These are phyloP conservation scores for Dryas integrifolia DNA, from an alignment of 331 rosid species.

Conservation along the genomic window DNA sequence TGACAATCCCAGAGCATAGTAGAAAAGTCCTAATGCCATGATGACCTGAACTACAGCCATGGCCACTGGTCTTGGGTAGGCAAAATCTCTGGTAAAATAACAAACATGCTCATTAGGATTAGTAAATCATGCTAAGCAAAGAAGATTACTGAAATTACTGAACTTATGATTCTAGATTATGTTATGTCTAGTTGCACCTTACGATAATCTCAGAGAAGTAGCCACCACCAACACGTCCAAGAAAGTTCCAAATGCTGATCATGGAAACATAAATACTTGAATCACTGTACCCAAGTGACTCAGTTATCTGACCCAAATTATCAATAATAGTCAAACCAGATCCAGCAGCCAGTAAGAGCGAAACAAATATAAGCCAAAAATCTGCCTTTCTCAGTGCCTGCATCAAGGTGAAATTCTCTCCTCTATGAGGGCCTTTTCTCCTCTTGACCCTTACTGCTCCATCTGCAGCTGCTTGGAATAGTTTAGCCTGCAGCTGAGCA, in stretches of 20 bases:
- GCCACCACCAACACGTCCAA: conserved; percentile 79
- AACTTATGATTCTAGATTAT: background rate
- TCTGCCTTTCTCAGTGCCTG: conserved; percentile 57
- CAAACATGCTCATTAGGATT: conserved; percentile 9
- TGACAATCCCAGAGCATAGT: conserved; percentile 50
- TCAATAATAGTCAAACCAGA: conserved; percentile 63
- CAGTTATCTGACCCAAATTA: conserved; percentile 67
- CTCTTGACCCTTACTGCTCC: conserved; percentile 51
- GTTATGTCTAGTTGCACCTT: conserved; percentile 35
- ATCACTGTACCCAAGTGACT: conserved; percentile 55
- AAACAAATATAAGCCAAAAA: conserved; percentile 52
- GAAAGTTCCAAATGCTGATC: conserved; percentile 73
- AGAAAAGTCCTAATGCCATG: conserved; percentile 60
- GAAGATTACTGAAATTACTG: no score
- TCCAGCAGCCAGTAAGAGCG: conserved; percentile 52
- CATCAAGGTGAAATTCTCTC: conserved; percentile 59
- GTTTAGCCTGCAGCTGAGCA: conserved; percentile 62
- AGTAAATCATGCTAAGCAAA: background rate
- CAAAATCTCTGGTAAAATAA: conserved; percentile 44
- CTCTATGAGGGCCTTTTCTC: conserved; percentile 68
- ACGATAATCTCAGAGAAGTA: conserved; percentile 61
- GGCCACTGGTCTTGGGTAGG: conserved; percentile 55
- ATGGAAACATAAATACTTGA: conserved; percentile 50
- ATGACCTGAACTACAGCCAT: conserved; percentile 48
- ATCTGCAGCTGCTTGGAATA: conserved; percentile 86